Evolutionary conservation across 2,329 filamentous ascomycete species (phyloP).

Genomic region (Thermoascus crustaceus): DNA sequence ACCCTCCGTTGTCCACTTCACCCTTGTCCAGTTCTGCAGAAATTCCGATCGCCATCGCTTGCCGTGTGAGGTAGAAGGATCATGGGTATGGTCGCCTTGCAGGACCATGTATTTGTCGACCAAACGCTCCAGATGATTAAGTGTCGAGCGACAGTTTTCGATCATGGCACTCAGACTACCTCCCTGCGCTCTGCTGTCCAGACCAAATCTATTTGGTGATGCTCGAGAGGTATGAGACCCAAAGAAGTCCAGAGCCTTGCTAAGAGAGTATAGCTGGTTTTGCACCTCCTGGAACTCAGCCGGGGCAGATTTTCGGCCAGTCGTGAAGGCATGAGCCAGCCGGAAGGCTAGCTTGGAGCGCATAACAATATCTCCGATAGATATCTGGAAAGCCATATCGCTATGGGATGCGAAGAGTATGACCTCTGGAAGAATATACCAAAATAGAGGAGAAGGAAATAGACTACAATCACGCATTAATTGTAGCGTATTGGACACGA

Average conservation of each 20-base stretch:
- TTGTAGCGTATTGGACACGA: too few species aligned
- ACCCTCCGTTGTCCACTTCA: slow-evolving; percentile 3
- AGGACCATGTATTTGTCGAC: slow-evolving; percentile 2
- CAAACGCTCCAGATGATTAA: slow-evolving; percentile 1
- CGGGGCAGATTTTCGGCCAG: slow-evolving; percentile 32
- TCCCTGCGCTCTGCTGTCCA: neutral
- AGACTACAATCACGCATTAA: too few species aligned
- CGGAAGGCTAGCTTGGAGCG: slow-evolving; percentile 41
- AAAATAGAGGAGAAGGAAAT: too few species aligned
- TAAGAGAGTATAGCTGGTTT: slow-evolving; percentile 33
- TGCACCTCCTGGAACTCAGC: slow-evolving; percentile 37
- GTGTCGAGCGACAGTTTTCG: slow-evolving; percentile 3
- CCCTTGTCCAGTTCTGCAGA: slow-evolving; percentile 3
- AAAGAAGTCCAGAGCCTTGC: slow-evolving; percentile 26
- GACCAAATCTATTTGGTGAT: neutral
- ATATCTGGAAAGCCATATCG: slow-evolving; percentile 8
- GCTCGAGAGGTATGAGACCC: too few species aligned
- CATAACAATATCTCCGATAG: slow-evolving; percentile 38
- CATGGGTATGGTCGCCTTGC: too few species aligned
- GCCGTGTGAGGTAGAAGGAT: neutral
- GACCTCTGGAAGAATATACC: too few species aligned
- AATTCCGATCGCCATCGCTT: slow-evolving; percentile 2
- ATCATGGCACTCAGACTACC: neutral
- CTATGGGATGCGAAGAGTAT: too few species aligned
- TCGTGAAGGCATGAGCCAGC: slow-evolving; percentile 36